Conservation (phyloP, 1,284 basidiomycete genomes). For the Neonothopanus nambi region DNA sequence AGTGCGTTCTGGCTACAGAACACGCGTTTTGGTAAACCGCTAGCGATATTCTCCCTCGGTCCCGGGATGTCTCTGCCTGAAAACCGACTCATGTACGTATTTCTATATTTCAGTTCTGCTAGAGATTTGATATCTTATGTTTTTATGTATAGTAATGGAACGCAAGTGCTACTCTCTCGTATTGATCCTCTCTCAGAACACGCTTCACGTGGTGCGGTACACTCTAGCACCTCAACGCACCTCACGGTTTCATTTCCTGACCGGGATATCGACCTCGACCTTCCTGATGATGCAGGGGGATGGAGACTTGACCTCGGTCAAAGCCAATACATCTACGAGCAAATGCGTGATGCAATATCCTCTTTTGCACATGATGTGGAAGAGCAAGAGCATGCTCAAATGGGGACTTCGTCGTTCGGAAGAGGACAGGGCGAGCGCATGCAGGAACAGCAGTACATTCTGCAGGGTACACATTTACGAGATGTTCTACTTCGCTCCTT, state of each 20-base stretch:
- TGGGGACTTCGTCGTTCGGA: no score
- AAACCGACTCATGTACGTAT: conserved; percentile 64
- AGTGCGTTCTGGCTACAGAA: conserved; percentile 64
- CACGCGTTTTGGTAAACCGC: conserved; percentile 58
- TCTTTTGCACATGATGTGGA: conserved; percentile 53
- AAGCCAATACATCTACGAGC: conserved; percentile 65
- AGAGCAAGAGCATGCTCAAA: no score
- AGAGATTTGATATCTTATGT: conserved; percentile 9
- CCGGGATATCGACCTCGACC: conserved; percentile 41
- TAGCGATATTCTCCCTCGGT: conserved; percentile 61
- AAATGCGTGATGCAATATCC: conserved; percentile 71
- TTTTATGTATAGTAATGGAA: conserved; percentile 64
- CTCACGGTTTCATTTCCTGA: conserved; percentile 61
- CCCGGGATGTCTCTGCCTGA: conserved; percentile 58
- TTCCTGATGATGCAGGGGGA: conserved; percentile 32
- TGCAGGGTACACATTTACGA: conserved; percentile 69
- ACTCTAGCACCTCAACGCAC: conserved; percentile 46
- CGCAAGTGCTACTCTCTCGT: conserved; percentile 63
- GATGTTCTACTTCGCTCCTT: conserved; percentile 65
- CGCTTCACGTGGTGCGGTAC: conserved; percentile 57
- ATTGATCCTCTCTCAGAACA: conserved; percentile 57
- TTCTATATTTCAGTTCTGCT: conserved; percentile 3
- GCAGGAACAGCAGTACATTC: conserved; percentile 45
- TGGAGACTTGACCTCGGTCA: conserved; percentile 80
- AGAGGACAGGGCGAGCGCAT: conserved; percentile 26